phyloP scores from a whole-genome alignment of 2,329 filamentous ascomycete species.

The Exophiala sideris region DNA sequence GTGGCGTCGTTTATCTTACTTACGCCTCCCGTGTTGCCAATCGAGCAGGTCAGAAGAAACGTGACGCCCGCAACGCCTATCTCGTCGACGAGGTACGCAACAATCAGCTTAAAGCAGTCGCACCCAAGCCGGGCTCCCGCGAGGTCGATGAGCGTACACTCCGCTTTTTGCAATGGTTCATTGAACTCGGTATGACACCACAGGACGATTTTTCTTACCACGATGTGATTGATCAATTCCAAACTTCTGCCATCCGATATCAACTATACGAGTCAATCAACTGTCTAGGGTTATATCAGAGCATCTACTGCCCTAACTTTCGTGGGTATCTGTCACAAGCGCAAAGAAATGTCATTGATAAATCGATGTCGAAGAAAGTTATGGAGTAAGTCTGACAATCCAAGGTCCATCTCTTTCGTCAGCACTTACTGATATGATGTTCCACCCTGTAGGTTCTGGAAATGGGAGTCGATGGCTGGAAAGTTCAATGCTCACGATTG shows the following conservation, averaged over 20 bases:
- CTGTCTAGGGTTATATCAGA: slow-evolving; percentile 15
- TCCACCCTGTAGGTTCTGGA: slow-evolving; percentile 13
- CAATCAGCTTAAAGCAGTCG: slow-evolving; percentile 3
- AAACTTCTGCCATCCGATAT: slow-evolving; percentile 19
- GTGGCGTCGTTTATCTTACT: slow-evolving; percentile 12
- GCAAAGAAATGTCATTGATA: slow-evolving; percentile 15
- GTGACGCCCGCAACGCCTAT: slow-evolving; percentile 15
- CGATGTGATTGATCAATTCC: slow-evolving; percentile 23
- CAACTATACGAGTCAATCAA: slow-evolving; percentile 20
- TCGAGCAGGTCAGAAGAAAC: slow-evolving; percentile 6
- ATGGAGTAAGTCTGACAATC: slow-evolving; percentile 8
- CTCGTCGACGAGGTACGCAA: slow-evolving; percentile 16
- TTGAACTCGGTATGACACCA: slow-evolving; percentile 15
- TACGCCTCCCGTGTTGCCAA: slow-evolving; percentile 4
- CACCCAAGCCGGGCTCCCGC: slow-evolving; percentile 11
- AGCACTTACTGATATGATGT: not conserved
- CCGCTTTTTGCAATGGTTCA: slow-evolving; percentile 16
- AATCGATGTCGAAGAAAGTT: slow-evolving; percentile 17
- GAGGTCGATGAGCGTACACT: slow-evolving; percentile 15
- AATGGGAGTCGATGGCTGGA: slow-evolving; percentile 17
- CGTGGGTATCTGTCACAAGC: slow-evolving; percentile 19
- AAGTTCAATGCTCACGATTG: slow-evolving; percentile 22
- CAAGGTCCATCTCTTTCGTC: not conserved
- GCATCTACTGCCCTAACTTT: slow-evolving; percentile 16
- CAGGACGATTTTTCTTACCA: slow-evolving; percentile 22